Evolutionary conservation across 768 basidiomycete genomes (phyloP).

Genomic region (Russula sp.): DNA sequence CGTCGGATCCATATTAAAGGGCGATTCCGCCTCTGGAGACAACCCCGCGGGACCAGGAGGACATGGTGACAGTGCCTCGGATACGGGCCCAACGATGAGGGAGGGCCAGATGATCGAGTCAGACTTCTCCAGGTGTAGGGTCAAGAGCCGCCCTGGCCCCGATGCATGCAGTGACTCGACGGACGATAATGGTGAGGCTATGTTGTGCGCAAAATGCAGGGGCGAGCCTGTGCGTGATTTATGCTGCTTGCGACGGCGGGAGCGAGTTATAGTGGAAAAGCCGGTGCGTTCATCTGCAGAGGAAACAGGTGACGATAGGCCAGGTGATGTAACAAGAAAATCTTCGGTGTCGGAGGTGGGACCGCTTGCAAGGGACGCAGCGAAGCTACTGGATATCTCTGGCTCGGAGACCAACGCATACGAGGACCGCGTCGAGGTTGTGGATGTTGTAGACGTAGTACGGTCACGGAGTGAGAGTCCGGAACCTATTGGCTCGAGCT

Average conservation of each 20-base stretch:
- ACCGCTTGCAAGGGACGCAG: conserved; percentile 71
- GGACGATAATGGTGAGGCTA: conserved; percentile 72
- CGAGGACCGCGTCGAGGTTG: conserved; percentile 72
- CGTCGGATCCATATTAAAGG: conserved; percentile 84
- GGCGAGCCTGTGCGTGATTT: conserved; percentile 53
- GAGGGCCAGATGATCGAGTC: conserved; percentile 80
- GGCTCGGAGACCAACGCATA: conserved; percentile 80
- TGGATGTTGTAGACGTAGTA: conserved; percentile 69
- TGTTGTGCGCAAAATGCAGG: conserved; percentile 42
- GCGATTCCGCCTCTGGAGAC: conserved; percentile 46
- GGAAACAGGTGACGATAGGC: conserved; percentile 54
- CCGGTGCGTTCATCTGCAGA: conserved; percentile 41
- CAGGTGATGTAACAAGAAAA: conserved; percentile 46
- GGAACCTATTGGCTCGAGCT: conserved; percentile 63
- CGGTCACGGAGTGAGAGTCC: conserved; percentile 57
- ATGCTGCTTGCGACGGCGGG: conserved; percentile 26
- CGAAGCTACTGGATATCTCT: conserved; percentile 80
- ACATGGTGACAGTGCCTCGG: conserved; percentile 51
- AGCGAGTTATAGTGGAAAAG: conserved; percentile 19
- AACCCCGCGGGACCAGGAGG: conserved; percentile 48
- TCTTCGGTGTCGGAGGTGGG: conserved; percentile 72
- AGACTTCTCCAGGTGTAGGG: conserved; percentile 75
- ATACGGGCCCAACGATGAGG: conserved; percentile 68
- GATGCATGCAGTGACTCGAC: conserved; percentile 62
- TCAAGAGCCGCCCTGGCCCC: conserved; percentile 59